A percentile compares a stretch with the other conserved stretches of the same genome.
Evolutionary conservation across 2,329 filamentous ascomycete genomes (phyloP).

Genomic region (Coleophoma eucalyptorum): DNA sequence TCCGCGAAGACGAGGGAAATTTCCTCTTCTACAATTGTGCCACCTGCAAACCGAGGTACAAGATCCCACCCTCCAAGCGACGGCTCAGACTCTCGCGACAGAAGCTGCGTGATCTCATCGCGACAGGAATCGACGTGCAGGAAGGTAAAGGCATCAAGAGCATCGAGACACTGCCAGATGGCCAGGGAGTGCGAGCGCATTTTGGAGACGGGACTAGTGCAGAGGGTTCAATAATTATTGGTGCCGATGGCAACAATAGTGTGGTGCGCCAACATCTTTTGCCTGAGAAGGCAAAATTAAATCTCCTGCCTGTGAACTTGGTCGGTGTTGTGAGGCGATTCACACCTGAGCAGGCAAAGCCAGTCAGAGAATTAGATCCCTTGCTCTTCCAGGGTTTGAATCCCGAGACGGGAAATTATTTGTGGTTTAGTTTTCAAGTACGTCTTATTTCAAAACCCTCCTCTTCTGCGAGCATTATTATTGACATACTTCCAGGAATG

Average conservation of each 20-base stretch:
- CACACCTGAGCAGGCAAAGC: conserved; percentile 31
- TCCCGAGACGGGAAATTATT: conserved; percentile 42
- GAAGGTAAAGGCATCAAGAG: conserved; percentile 45
- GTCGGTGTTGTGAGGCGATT: conserved; percentile 34
- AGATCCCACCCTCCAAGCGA: conserved; percentile 33
- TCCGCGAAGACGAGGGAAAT: conserved; percentile 31
- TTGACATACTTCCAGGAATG: too few species aligned
- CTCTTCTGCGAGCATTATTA: too few species aligned
- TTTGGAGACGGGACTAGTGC: conserved; percentile 29
- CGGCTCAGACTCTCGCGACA: conserved; percentile 31
- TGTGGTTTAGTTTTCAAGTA: conserved; percentile 45
- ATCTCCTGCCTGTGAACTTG: conserved; percentile 32
- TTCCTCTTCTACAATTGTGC: conserved; percentile 37
- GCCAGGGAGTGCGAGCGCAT: not conserved
- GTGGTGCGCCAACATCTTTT: conserved; percentile 26
- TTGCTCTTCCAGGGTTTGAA: conserved; percentile 51
- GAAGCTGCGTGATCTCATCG: conserved; percentile 13
- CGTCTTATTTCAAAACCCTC: not conserved
- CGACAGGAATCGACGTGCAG: conserved; percentile 30
- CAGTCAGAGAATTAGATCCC: conserved; percentile 45
- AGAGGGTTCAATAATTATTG: conserved; percentile 31
- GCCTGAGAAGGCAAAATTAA: conserved; percentile 27
- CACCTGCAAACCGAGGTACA: conserved; percentile 32
- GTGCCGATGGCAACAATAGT: conserved; percentile 37
- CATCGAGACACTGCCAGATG: conserved; percentile 9